phyloP scores from a whole-genome alignment of 371 early-diverging fungal genomes.

The Mucor piriformis region DNA sequence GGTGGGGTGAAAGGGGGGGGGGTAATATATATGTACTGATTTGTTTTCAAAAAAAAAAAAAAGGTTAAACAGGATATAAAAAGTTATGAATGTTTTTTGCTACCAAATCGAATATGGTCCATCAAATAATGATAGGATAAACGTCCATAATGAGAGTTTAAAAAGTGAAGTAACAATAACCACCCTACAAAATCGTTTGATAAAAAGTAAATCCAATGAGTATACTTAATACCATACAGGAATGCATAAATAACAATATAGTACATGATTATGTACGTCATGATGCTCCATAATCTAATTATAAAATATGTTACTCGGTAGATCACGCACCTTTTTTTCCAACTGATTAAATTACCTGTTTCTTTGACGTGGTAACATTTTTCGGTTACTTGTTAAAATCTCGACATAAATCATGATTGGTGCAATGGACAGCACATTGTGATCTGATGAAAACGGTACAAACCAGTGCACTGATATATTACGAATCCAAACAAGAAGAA shows the following conservation, averaged over 20 bases:
- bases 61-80: background rate
- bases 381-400: slow-evolving; percentile 43
- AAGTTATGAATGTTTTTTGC: slow-evolving; percentile 46
- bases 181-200: slow-evolving; percentile 45
- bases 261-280: slow-evolving; percentile 39
- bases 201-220: slow-evolving; percentile 51
- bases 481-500: slow-evolving; percentile 65
- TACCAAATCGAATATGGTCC: slow-evolving; percentile 36
- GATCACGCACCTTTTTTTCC: no score
- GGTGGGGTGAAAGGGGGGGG: no score
- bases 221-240: slow-evolving; percentile 53
- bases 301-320: background rate
- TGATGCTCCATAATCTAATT: slow-evolving; percentile 33
- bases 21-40: background rate
- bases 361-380: slow-evolving; percentile 45
- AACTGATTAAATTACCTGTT: slow-evolving; percentile 45
- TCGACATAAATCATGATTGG: slow-evolving; percentile 64
- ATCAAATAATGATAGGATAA: slow-evolving; percentile 33
- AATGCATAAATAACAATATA: slow-evolving; percentile 43
- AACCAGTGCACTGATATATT: slow-evolving; percentile 68
- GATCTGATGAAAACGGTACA: slow-evolving; percentile 63
- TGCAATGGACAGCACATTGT: slow-evolving; percentile 58
- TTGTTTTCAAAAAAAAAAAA: background rate
- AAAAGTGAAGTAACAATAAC: slow-evolving; percentile 47
- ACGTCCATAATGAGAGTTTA: slow-evolving; percentile 42